These are phyloP conservation scores for Aspergillus mulundensis DNA, from an alignment of 495 filamentous ascomycete species.

Conservation along the genomic window DNA sequence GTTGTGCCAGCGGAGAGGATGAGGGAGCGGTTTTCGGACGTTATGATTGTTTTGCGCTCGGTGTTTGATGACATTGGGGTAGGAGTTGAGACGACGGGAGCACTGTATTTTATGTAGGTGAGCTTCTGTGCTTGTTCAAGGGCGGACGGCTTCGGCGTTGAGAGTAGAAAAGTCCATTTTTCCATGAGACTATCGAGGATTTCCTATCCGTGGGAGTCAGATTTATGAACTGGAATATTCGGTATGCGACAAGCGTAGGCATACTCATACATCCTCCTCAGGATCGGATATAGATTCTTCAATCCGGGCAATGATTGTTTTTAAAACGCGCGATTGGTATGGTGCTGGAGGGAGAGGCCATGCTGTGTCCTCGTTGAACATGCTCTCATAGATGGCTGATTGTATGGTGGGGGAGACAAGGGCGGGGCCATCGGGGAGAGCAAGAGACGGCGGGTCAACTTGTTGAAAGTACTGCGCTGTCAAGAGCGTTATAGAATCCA, in stretches of 20 bases:
- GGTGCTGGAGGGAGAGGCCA: constrained; percentile 55
- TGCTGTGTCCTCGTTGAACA: constrained; percentile 57
- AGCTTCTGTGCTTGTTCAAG: constrained; percentile 64
- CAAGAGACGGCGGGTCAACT: constrained; percentile 50
- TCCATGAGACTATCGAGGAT: constrained; percentile 70
- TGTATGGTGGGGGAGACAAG: constrained; percentile 57
- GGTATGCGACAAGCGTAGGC: neutral
- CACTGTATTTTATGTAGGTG: constrained; percentile 69
- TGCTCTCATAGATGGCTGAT: constrained; percentile 52
- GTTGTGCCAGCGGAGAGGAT: constrained; percentile 76
- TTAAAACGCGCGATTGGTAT: constrained; percentile 70
- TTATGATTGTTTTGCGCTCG: constrained; percentile 26
- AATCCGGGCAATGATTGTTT: constrained; percentile 59
- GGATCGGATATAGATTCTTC: constrained; percentile 69
- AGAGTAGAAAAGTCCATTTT: constrained; percentile 55
- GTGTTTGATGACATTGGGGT: neutral
- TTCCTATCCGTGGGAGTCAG: constrained; percentile 47
- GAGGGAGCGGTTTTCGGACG: constrained; percentile 64
- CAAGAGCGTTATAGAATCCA: constrained; percentile 21
- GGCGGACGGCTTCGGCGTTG: constrained; percentile 56
- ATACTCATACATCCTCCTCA: constrained; percentile 72
- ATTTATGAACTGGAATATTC: neutral
- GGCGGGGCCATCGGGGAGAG: constrained; percentile 48
- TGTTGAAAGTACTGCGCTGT: constrained; percentile 64
- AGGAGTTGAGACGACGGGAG: constrained; percentile 42